These are phyloP conservation scores for Auriscalpium vulgare DNA, from an alignment of 768 basidiomycete genomes.

Conservation along the genomic window DNA sequence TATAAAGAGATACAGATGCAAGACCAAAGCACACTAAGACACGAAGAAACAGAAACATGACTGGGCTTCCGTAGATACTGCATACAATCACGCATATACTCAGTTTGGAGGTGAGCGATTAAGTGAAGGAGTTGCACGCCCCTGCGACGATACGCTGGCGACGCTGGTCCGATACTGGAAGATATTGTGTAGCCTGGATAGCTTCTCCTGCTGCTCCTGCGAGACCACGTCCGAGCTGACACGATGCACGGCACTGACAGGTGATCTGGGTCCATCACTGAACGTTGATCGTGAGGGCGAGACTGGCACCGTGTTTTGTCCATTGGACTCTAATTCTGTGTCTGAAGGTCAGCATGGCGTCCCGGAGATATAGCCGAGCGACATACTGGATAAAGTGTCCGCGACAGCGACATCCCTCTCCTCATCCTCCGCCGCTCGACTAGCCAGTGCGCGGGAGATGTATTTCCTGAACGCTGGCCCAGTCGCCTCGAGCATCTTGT, in stretches of 20 bases:
- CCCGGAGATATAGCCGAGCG: background rate
- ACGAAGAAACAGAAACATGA: conserved; percentile 1
- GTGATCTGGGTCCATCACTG: conserved; percentile 14
- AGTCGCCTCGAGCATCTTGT: conserved; percentile 83
- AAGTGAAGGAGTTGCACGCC: conserved; percentile 10
- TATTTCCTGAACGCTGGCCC: conserved; percentile 89
- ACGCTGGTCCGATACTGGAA: conserved; percentile 79
- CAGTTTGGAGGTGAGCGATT: background rate
- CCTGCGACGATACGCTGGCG: conserved; percentile 34
- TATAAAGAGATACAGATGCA: background rate
- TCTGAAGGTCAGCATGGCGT: background rate
- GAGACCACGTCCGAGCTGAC: background rate
- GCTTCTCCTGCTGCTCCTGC: conserved; percentile 45
- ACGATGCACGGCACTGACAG: conserved; percentile 18
- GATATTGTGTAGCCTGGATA: conserved; percentile 70
- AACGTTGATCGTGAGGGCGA: background rate
- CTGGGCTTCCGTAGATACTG: background rate
- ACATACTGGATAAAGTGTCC: conserved; percentile 75
- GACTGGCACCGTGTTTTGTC: background rate
- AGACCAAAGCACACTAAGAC: background rate
- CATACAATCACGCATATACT: background rate
- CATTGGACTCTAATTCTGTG: conserved; percentile 15
- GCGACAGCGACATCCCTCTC: conserved; percentile 75
- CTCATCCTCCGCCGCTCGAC: conserved; percentile 79
- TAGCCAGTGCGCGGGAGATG: conserved; percentile 80